Evolutionary conservation across 2,329 filamentous ascomycete species (phyloP).

Genomic region (Stemphylium beticola): DNA sequence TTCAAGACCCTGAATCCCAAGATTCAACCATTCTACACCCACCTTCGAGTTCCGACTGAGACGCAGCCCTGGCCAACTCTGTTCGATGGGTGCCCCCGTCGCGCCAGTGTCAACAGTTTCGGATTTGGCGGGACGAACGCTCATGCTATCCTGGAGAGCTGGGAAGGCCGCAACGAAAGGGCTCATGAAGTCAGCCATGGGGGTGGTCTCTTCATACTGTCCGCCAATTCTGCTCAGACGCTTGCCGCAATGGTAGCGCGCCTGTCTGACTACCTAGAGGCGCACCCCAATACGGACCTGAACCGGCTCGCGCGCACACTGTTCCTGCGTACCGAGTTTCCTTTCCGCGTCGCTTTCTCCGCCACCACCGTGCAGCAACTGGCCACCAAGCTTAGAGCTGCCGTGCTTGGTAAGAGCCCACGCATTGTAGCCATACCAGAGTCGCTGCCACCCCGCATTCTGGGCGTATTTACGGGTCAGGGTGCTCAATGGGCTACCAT

Average conservation of each 20-base stretch:
- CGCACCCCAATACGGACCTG: too few relatives aligned
- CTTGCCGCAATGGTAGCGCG: not conserved
- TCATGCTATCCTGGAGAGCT: conserved; percentile 33
- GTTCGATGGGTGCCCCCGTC: not conserved
- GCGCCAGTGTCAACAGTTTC: conserved; percentile 32
- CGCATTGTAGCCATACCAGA: not conserved
- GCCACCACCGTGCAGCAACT: too few relatives aligned
- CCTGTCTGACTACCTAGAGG: too few relatives aligned
- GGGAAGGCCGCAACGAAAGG: conserved; percentile 9
- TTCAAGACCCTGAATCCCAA: conserved; percentile 42
- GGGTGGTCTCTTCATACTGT: not conserved
- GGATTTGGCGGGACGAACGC: conserved; percentile 35
- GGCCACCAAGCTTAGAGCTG: not conserved
- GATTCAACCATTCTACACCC: conserved; percentile 28
- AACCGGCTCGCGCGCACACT: too few relatives aligned
- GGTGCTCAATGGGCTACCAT: not conserved
- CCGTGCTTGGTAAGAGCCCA: not conserved
- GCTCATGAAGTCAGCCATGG: not conserved
- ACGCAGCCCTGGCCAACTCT: conserved; percentile 18
- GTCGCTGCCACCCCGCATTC: not conserved
- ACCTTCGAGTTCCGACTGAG: conserved; percentile 16
- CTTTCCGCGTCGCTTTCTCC: too few relatives aligned
- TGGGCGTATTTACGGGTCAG: not conserved
- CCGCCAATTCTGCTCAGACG: not conserved
- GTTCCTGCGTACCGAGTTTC: too few relatives aligned